Percentiles rank a stretch among this genome's conserved stretches.
phyloP scores from a whole-genome alignment of 2,329 filamentous ascomycete genomes.

The Chaetomiaceae sp. region DNA sequence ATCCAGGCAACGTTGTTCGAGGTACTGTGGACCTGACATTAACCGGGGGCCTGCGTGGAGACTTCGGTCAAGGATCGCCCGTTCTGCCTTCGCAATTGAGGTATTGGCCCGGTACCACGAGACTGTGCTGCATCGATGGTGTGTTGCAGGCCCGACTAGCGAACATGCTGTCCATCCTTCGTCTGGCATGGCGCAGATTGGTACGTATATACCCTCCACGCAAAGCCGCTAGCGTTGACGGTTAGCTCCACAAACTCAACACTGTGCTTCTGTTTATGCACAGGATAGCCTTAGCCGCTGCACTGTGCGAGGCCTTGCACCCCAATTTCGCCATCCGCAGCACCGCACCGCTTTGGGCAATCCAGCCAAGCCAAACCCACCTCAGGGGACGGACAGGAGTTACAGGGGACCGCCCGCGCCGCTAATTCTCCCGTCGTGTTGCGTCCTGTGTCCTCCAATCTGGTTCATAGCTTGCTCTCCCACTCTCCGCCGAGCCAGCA shows the following conservation, averaged over 20 bases:
- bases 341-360: conserved; percentile 24
- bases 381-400: conserved; percentile 5
- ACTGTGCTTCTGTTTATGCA: conserved; percentile 18
- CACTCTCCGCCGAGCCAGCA: conserved; percentile 4
- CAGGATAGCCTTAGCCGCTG: neutral
- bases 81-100: conserved; percentile 19
- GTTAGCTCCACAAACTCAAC: neutral
- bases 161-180: conserved; percentile 18
- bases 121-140: conserved; percentile 18
- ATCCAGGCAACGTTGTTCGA: neutral
- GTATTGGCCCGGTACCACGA: conserved; percentile 23
- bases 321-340: conserved; percentile 28
- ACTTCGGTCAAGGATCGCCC: conserved; percentile 17
- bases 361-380: conserved; percentile 11
- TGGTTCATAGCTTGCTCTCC: conserved; percentile 18
- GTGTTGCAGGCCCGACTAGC: conserved; percentile 19
- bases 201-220: conserved; percentile 11
- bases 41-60: conserved; percentile 9
- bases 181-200: conserved; percentile 11
- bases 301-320: conserved; percentile 10
- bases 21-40: conserved; percentile 14
- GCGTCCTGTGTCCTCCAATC: neutral
- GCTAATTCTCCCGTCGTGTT: neutral
- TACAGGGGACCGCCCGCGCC: conserved; percentile 8
- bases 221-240: neutral